Conservation (phyloP, 2,329 filamentous ascomycete genomes). For the Fusarium stilboides region DNA sequence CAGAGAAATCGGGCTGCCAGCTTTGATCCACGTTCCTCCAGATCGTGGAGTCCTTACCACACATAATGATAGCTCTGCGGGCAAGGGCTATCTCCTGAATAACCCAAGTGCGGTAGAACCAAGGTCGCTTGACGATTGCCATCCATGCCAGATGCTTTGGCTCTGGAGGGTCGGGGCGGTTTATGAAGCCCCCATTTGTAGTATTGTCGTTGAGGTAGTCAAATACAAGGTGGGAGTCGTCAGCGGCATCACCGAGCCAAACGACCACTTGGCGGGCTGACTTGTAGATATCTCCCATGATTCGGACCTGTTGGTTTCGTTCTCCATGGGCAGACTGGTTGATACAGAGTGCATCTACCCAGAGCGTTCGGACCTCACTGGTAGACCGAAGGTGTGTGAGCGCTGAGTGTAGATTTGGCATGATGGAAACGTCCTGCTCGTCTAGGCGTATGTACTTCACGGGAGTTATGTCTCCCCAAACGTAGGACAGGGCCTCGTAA, state of each 20-base stretch:
- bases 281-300: slow-evolving; percentile 37
- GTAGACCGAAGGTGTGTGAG: slow-evolving; percentile 4
- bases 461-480: slow-evolving; percentile 18
- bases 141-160: slow-evolving; percentile 8
- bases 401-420: slow-evolving; percentile 19
- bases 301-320: slow-evolving; percentile 31
- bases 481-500: slow-evolving; percentile 30
- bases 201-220: slow-evolving; percentile 1
- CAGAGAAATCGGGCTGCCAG: slow-evolving; percentile 18
- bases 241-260: slow-evolving; percentile 17
- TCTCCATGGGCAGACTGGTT: slow-evolving; percentile 23
- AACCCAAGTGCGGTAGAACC: slow-evolving; percentile 36
- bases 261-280: slow-evolving; percentile 27
- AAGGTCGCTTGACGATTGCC: slow-evolving; percentile 11
- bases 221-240: slow-evolving; percentile 20
- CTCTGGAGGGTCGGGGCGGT: rapidly evolving
- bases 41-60: not conserved
- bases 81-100: slow-evolving; percentile 29
- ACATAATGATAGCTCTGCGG: slow-evolving; percentile 15
- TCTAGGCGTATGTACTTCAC: not conserved
- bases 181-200: rapidly evolving
- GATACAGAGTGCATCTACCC: slow-evolving; percentile 26
- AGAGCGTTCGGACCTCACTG: not conserved
- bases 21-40: not conserved
- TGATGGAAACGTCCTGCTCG: not conserved